Conservation (phyloP, 306 rosid species). For the Hippophae tibetana region DNA sequence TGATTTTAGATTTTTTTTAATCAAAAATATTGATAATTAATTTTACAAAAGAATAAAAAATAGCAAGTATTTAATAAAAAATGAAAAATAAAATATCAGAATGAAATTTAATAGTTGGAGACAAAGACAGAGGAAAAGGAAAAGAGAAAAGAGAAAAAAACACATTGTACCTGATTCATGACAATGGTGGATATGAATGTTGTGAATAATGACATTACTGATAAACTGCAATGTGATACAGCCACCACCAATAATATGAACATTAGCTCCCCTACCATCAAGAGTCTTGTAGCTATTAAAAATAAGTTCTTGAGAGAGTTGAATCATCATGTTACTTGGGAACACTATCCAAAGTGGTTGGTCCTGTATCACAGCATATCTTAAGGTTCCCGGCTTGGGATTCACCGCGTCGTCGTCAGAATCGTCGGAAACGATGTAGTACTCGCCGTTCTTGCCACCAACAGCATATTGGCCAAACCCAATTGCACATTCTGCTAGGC, state of each 20-base stretch:
- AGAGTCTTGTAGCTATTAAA: constrained; percentile 83
- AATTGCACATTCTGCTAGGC: constrained; percentile 80
- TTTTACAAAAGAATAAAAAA: too few species aligned
- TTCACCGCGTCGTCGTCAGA: constrained; percentile 76
- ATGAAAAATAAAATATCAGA: too few species aligned
- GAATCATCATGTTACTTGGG: constrained; percentile 64
- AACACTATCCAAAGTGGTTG: constrained; percentile 84
- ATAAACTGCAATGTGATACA: constrained; percentile 87
- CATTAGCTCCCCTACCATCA: constrained; percentile 94
- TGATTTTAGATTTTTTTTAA: too few species aligned
- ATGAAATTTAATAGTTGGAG: too few species aligned
- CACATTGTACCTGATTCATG: constrained; percentile 46
- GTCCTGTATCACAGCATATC: constrained; percentile 65
- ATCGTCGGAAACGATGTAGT: constrained; percentile 69
- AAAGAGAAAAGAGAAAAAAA: too few species aligned
- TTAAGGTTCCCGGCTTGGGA: constrained; percentile 66
- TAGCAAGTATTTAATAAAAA: too few species aligned
- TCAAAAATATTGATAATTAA: too few species aligned
- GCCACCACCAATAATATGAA: constrained; percentile 91
- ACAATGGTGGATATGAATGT: constrained; percentile 86
- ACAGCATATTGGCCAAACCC: constrained; percentile 95
- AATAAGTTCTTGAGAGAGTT: constrained; percentile 77
- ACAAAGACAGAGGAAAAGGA: too few species aligned
- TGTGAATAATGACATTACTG: constrained; percentile 84
- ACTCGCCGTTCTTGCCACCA: constrained; percentile 83